phyloP scores from a whole-genome alignment of 208 protist genomes.

The Phytomonas francai region DNA sequence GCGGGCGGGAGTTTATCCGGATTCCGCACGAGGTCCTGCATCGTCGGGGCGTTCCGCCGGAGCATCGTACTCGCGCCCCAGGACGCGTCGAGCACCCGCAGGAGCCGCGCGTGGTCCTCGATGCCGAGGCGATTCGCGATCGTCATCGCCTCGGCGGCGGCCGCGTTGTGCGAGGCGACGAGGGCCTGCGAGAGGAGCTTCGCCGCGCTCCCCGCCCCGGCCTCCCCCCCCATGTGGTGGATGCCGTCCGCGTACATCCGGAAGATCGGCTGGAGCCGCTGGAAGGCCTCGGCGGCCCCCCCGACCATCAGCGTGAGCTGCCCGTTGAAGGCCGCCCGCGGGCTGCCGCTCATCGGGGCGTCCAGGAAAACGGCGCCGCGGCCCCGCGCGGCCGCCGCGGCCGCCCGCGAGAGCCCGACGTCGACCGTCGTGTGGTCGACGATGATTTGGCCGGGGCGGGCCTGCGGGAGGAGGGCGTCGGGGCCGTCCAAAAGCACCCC shows the following conservation, averaged over 20 bases:
- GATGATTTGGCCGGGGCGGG: slow-evolving; percentile 76
- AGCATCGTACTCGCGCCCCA: slow-evolving; percentile 85
- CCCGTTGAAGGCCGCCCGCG: slow-evolving; percentile 68
- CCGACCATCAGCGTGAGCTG: slow-evolving; percentile 85
- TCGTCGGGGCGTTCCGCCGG: slow-evolving; percentile 68
- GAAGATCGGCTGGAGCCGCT: slow-evolving; percentile 68
- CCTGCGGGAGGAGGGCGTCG: slow-evolving; percentile 61
- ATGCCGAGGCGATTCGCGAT: slow-evolving; percentile 74
- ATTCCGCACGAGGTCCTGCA: slow-evolving; percentile 79
- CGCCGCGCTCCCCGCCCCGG: slow-evolving; percentile 55
- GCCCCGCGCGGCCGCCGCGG: slow-evolving; percentile 39
- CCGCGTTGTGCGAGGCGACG: slow-evolving; percentile 78
- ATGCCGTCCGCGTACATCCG: slow-evolving; percentile 81
- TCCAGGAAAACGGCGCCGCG: slow-evolving; percentile 80
- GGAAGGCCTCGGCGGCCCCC: slow-evolving; percentile 56
- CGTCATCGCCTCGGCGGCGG: slow-evolving; percentile 79
- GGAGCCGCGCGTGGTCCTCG: slow-evolving; percentile 60
- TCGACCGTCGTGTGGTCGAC: slow-evolving; percentile 88
- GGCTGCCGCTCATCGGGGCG: slow-evolving; percentile 79
- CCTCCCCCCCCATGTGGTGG: slow-evolving; percentile 77
- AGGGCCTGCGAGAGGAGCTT: slow-evolving; percentile 82
- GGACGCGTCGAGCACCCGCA: slow-evolving; percentile 75
- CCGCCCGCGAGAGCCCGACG: slow-evolving; percentile 60
- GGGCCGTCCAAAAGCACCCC: slow-evolving; percentile 51
- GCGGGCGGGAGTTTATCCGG: slow-evolving; percentile 57